Conservation (phyloP, 495 filamentous ascomycete genomes). For the Penicillium waksmanii region DNA sequence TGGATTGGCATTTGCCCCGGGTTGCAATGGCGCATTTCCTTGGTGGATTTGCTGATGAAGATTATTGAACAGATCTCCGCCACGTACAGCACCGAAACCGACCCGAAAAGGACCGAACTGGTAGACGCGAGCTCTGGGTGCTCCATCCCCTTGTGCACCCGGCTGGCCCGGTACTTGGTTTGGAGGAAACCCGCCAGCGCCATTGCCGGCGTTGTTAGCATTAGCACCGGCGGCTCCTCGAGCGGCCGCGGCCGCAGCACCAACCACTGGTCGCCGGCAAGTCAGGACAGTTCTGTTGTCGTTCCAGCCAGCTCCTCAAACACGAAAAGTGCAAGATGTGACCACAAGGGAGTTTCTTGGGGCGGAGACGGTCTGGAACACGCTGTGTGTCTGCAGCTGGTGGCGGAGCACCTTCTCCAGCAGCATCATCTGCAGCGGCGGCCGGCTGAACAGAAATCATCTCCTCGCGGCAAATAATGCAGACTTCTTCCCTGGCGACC, state of each 20-base stretch:
- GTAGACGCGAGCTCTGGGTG: conserved; percentile 51
- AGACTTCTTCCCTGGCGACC: conserved; percentile 82
- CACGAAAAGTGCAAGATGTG: conserved; percentile 95
- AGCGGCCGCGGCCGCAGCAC: conserved; percentile 36
- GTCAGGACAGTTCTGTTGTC: conserved; percentile 97
- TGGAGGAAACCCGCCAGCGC: conserved; percentile 17
- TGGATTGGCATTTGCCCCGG: conserved; percentile 34
- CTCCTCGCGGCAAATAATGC: conserved; percentile 96
- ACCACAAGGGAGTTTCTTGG: conserved; percentile 95
- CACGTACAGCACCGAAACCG: conserved; percentile 59
- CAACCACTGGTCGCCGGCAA: conserved; percentile 77
- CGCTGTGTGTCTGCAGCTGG: conserved; percentile 17
- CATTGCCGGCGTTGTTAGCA: conserved; percentile 35
- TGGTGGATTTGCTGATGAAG: conserved; percentile 54
- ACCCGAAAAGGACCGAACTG: conserved; percentile 62
- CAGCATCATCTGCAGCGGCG: conserved; percentile 23
- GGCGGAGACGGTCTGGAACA: conserved; percentile 77
- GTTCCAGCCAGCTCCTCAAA: conserved; percentile 95
- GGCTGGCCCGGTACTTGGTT: conserved; percentile 32
- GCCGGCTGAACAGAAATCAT: conserved; percentile 74
- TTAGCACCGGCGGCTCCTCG: conserved; percentile 30
- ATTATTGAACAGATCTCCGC: conserved; percentile 56
- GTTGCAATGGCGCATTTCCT: conserved; percentile 40
- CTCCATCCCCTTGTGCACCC: conserved; percentile 36
- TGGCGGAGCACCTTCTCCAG: conserved; percentile 36